Evolutionary conservation across 2,329 filamentous ascomycete species (phyloP).

Genomic region (Colletotrichum zoysiae): DNA sequence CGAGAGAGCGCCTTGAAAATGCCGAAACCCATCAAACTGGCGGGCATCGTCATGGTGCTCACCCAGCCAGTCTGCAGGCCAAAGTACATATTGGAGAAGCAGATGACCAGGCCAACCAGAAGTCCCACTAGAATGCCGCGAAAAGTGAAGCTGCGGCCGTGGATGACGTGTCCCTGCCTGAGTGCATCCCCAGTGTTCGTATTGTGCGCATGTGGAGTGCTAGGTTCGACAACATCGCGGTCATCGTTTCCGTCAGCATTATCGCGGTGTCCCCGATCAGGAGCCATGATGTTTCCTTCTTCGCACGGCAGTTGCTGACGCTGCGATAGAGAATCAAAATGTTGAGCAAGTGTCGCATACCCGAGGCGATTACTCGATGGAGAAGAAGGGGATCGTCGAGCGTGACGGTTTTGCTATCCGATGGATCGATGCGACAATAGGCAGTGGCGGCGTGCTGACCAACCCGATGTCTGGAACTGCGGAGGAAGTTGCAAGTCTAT

Average conservation of each 20-base stretch:
- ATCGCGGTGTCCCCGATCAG: conserved; percentile 20
- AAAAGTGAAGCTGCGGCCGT: conserved; percentile 81
- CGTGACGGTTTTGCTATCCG: not conserved
- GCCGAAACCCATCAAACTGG: conserved; percentile 92
- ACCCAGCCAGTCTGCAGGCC: conserved; percentile 84
- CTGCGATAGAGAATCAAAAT: not conserved
- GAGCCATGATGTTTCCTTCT: conserved; percentile 29
- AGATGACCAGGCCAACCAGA: conserved; percentile 88
- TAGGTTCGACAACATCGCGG: not conserved
- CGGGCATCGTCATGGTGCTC: conserved; percentile 95
- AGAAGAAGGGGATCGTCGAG: conserved; percentile 1
- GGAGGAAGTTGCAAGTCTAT: conserved; percentile 12
- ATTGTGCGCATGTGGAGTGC: not conserved
- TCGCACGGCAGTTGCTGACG: not conserved
- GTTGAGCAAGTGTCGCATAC: not conserved
- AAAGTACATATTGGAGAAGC: conserved; percentile 98
- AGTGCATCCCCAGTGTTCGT: not conserved
- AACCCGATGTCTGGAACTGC: not conserved
- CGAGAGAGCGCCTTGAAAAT: conserved; percentile 86
- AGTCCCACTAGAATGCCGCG: conserved; percentile 85
- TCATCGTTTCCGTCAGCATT: not conserved
- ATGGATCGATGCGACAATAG: not conserved
- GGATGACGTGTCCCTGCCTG: conserved; percentile 42
- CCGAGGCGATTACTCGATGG: not conserved
- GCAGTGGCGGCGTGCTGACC: conserved; percentile 9